These are phyloP conservation scores for Neodidymelliopsis sp. DNA, from an alignment of 2,329 filamentous ascomycete species.

Conservation along the genomic window DNA sequence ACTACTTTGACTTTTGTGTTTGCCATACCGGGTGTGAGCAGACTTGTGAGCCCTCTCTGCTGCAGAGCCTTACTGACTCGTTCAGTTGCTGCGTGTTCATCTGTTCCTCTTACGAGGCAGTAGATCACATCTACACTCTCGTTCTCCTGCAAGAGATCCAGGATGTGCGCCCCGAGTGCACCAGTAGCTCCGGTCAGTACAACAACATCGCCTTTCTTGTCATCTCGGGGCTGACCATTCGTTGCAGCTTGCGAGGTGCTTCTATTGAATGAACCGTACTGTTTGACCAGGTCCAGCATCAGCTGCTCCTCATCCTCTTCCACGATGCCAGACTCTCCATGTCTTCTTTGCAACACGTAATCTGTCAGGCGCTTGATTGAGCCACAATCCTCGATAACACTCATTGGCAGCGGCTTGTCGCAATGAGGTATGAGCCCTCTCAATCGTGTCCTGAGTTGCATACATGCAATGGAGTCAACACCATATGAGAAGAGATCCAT, in stretches of 20 bases:
- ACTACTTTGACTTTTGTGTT: slow-evolving; percentile 56
- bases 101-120: slow-evolving; percentile 63
- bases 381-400: slow-evolving; percentile 67
- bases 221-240: slow-evolving; percentile 6
- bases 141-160: slow-evolving; percentile 54
- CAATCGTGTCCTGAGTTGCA: slow-evolving; percentile 58
- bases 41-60: slow-evolving; percentile 38
- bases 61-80: slow-evolving; percentile 46
- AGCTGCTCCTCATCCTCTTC: slow-evolving; percentile 48
- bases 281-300: slow-evolving; percentile 58
- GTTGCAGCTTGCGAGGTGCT: slow-evolving; percentile 4
- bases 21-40: slow-evolving; percentile 21
- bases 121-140: slow-evolving; percentile 57
- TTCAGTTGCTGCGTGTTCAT: slow-evolving; percentile 39
- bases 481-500: slow-evolving; percentile 65
- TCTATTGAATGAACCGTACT: slow-evolving; percentile 56
- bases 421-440: slow-evolving; percentile 45
- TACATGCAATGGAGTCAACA: slow-evolving; percentile 66
- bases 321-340: slow-evolving; percentile 42
- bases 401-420: slow-evolving; percentile 58
- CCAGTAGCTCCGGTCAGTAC: slow-evolving; percentile 61
- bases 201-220: slow-evolving; percentile 22
- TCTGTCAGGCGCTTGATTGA: slow-evolving; percentile 56
- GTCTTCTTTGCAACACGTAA: slow-evolving; percentile 50
- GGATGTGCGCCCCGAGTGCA: slow-evolving; percentile 60